These are phyloP conservation scores for Vaucheria bursata DNA, from an alignment of 352 stramenopile genomes.

Conservation along the genomic window DNA sequence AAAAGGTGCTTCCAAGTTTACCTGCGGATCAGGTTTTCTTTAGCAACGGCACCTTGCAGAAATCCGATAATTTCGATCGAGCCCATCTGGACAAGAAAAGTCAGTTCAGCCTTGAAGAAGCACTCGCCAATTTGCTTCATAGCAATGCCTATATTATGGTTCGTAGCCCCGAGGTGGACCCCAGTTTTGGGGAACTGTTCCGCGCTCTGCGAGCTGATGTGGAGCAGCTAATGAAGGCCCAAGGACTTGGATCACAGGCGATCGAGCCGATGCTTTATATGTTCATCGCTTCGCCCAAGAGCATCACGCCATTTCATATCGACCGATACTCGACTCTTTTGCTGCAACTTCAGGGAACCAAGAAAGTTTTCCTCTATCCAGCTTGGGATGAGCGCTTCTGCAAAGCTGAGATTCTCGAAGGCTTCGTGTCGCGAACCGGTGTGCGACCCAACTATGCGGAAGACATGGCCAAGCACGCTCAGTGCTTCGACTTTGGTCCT, in stretches of 20 bases:
- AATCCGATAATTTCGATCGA: not conserved
- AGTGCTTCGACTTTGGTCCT: not conserved
- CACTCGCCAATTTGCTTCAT: not conserved
- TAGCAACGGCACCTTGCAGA: not conserved
- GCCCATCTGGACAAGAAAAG: not conserved
- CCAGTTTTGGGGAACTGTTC: not conserved
- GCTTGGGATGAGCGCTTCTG: not conserved
- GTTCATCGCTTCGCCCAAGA: not conserved
- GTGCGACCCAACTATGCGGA: not conserved
- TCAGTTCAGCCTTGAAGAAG: not conserved
- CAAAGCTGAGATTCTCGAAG: not conserved
- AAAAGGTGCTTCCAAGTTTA: not conserved
- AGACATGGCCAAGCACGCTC: not conserved
- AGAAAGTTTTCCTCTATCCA: not conserved
- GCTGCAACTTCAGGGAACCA: not conserved
- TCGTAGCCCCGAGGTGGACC: not conserved
- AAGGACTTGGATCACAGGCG: not conserved
- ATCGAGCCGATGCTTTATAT: not conserved
- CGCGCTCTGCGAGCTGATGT: not conserved
- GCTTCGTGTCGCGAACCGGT: not conserved
- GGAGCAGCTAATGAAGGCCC: not conserved
- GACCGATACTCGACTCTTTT: not conserved
- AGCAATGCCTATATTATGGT: not conserved
- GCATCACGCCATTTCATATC: not conserved
- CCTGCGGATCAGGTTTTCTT: not conserved